Evolutionary conservation across 495 filamentous ascomycete genomes (phyloP).

Genomic region (Durotheca rogersii): DNA sequence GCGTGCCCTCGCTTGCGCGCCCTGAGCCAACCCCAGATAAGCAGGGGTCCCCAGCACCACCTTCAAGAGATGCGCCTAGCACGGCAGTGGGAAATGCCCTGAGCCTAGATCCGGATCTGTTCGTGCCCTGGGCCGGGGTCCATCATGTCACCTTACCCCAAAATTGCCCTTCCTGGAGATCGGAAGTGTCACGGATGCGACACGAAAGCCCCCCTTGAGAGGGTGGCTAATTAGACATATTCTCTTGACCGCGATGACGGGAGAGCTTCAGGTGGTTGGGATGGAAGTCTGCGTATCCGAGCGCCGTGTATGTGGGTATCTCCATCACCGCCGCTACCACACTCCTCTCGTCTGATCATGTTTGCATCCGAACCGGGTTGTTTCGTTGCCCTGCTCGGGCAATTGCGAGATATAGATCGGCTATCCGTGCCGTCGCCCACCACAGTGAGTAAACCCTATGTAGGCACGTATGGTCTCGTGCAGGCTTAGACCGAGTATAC

Average conservation of each 20-base stretch:
- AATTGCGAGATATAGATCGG: not conserved
- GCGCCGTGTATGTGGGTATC: not conserved
- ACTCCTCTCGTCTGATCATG: constrained; percentile 16
- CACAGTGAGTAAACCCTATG: too few relatives aligned
- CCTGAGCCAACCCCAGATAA: constrained; percentile 5
- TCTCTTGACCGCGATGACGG: constrained; percentile 1
- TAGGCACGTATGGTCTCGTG: too few relatives aligned
- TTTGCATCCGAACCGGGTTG: constrained; percentile 7
- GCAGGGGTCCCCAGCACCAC: constrained; percentile 18
- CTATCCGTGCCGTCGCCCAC: not conserved
- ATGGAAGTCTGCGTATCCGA: constrained; percentile 24
- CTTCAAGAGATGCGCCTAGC: constrained; percentile 15
- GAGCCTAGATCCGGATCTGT: constrained; percentile 9
- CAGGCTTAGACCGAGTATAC: too few relatives aligned
- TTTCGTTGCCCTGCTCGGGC: constrained; percentile 1
- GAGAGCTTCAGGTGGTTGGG: constrained; percentile 2
- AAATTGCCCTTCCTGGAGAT: constrained; percentile 19
- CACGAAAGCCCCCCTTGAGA: too few relatives aligned
- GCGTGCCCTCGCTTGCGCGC: not conserved
- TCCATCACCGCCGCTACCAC: not conserved
- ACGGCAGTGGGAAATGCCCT: constrained; percentile 5
- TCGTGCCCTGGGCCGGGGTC: constrained; percentile 5
- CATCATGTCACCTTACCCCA: constrained; percentile 21
- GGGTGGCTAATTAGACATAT: too few relatives aligned
- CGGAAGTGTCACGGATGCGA: constrained; percentile 33